A percentile compares a stretch with the other conserved stretches of the same genome.
Evolutionary conservation across 2,329 filamentous ascomycete genomes (phyloP).

Genomic region (Colletotrichum theobromicola): DNA sequence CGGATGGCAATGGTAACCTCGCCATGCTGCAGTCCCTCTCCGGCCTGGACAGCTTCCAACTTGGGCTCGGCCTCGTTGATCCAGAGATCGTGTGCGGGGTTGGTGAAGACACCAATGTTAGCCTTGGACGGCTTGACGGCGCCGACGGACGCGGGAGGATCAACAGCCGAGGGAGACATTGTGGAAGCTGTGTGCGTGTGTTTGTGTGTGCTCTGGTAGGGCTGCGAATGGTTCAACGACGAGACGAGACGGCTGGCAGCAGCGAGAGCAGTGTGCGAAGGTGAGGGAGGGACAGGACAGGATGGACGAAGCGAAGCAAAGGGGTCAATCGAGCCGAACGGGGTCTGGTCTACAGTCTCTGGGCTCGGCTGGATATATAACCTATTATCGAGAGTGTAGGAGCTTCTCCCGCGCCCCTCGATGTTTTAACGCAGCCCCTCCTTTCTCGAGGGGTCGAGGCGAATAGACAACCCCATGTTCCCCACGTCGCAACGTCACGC

Average conservation of each 20-base stretch:
- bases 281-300: neutral
- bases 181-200: constrained; percentile 5
- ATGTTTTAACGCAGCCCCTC: constrained; percentile 12
- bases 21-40: constrained; percentile 73
- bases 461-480: constrained; percentile 18
- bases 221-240: neutral
- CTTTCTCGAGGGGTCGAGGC: constrained; percentile 4
- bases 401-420: neutral
- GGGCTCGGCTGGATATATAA: constrained; percentile 11
- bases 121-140: constrained; percentile 65
- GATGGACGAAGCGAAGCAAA: neutral
- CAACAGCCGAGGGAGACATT: constrained; percentile 41
- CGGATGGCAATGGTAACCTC: constrained; percentile 90
- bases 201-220: neutral
- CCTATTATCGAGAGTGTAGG: neutral
- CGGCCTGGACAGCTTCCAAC: constrained; percentile 74
- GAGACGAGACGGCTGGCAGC: neutral
- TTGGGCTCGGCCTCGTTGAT: constrained; percentile 79
- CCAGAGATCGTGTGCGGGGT: constrained; percentile 91
- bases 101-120: constrained; percentile 96
- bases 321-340: neutral
- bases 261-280: neutral
- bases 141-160: constrained; percentile 25
- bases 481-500: constrained; percentile 23
- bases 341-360: neutral